Conservation (phyloP, 2,329 filamentous ascomycete genomes). For the Arthroderma sp. region DNA sequence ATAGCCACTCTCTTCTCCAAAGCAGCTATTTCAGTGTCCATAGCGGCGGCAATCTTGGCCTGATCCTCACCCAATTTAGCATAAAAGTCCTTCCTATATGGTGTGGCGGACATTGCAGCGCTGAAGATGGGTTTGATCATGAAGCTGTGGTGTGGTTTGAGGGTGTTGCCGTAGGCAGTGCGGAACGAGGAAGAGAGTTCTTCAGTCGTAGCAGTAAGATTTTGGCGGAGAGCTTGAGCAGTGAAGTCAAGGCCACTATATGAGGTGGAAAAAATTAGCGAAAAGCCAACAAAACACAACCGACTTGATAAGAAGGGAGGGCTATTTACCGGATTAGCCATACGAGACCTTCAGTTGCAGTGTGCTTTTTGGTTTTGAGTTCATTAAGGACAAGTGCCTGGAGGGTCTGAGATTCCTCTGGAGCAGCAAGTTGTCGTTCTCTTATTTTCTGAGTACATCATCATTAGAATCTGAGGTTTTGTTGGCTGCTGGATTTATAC, state of each 20-base stretch:
- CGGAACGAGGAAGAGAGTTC: slow-evolving; percentile 84
- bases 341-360: slow-evolving; percentile 73
- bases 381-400: slow-evolving; percentile 80
- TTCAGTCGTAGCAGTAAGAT: slow-evolving; percentile 47
- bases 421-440: slow-evolving; percentile 64
- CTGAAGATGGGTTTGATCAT: slow-evolving; percentile 84
- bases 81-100: slow-evolving; percentile 91
- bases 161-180: slow-evolving; percentile 66
- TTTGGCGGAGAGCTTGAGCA: slow-evolving; percentile 65
- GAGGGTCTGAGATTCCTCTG: slow-evolving; percentile 65
- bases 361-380: slow-evolving; percentile 78
- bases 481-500: slow-evolving; percentile 4
- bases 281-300: too few relatives aligned
- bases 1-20: slow-evolving; percentile 69
- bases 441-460: slow-evolving; percentile 60
- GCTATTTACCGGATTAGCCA: slow-evolving; percentile 69
- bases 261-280: not conserved
- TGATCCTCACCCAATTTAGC: slow-evolving; percentile 52
- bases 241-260: slow-evolving; percentile 86
- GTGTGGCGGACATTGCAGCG: slow-evolving; percentile 82
- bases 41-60: slow-evolving; percentile 47
- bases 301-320: too few relatives aligned
- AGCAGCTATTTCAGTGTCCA: slow-evolving; percentile 60
- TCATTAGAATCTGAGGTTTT: not conserved
- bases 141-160: slow-evolving; percentile 86